Evolutionary conservation across 768 basidiomycete species (phyloP).

Genomic region (Hygrophorus pudorinus): DNA sequence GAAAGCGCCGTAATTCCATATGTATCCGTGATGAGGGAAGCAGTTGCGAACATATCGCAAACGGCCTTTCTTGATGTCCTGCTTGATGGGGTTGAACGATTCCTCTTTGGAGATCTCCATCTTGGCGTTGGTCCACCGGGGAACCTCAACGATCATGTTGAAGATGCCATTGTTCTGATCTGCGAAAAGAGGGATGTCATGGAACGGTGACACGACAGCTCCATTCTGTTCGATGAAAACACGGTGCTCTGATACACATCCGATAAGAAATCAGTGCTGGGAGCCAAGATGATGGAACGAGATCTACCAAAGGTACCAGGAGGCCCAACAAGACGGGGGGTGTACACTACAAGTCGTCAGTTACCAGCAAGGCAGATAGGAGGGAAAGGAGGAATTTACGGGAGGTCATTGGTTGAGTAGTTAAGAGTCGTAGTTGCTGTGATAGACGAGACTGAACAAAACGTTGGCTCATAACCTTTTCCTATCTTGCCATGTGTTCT

Average conservation of each 20-base stretch:
- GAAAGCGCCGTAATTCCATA: conserved; percentile 99
- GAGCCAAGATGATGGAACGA: conserved; percentile 9
- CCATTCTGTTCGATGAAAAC: conserved; percentile 90
- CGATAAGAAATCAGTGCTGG: conserved; percentile 12
- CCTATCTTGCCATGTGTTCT: background rate
- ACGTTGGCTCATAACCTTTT: conserved; percentile 9
- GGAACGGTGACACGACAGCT: conserved; percentile 76
- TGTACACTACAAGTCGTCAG: conserved; percentile 39
- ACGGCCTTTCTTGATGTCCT: conserved; percentile 95
- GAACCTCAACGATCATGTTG: conserved; percentile 98
- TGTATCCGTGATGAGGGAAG: conserved; percentile 99
- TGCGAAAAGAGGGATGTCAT: conserved; percentile 97
- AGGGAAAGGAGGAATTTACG: conserved; percentile 30
- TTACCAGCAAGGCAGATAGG: conserved; percentile 12
- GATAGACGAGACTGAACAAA: conserved; percentile 42
- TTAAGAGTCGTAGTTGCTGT: conserved; percentile 54
- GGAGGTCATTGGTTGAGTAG: conserved; percentile 41
- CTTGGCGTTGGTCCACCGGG: conserved; percentile 99
- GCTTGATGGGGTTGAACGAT: conserved; percentile 99
- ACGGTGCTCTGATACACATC: conserved; percentile 66
- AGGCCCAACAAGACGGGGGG: conserved; percentile 73
- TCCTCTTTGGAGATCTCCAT: conserved; percentile 99
- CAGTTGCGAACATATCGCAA: conserved; percentile 98
- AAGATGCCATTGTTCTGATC: conserved; percentile 91
- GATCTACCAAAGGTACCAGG: conserved; percentile 85